Evolutionary conservation across 345 rosid species (phyloP).

Genomic region (Pistacia integerrima): DNA sequence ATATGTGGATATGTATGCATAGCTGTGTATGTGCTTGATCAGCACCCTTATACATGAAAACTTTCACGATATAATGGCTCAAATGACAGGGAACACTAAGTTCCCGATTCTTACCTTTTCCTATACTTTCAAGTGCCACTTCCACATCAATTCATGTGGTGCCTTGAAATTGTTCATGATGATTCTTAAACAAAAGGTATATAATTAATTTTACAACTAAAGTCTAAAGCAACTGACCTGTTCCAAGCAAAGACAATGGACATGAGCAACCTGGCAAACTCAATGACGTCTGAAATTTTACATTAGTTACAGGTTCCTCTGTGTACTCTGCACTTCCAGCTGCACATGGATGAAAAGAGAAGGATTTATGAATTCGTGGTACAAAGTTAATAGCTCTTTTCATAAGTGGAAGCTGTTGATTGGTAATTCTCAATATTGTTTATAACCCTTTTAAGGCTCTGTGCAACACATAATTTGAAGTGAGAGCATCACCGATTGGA

Average conservation of each 20-base stretch:
- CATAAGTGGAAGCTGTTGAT: not conserved
- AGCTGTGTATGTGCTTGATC: not conserved
- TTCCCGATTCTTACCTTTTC: not conserved
- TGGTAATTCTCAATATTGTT: not conserved
- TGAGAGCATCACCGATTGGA: not conserved
- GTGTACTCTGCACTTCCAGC: conserved; percentile 56
- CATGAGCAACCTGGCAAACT: conserved; percentile 65
- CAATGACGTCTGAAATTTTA: conserved; percentile 65
- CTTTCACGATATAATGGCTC: not conserved
- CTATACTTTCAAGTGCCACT: conserved; percentile 8
- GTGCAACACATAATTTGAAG: not conserved
- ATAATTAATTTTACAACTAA: too few species aligned
- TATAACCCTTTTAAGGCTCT: not conserved
- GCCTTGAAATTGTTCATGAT: not conserved
- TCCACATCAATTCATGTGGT: not conserved
- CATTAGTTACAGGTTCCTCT: conserved; percentile 68
- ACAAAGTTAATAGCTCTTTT: not conserved
- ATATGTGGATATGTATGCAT: not conserved
- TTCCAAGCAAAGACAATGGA: conserved; percentile 68
- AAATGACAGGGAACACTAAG: not conserved
- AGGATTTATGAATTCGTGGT: not conserved
- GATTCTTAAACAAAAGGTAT: not conserved
- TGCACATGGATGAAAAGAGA: conserved; percentile 29
- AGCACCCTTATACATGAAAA: not conserved
- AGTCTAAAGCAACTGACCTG: conserved; percentile 47